Evolutionary conservation across 768 basidiomycete genomes (phyloP).

Genomic region (Exidia glandulosa): DNA sequence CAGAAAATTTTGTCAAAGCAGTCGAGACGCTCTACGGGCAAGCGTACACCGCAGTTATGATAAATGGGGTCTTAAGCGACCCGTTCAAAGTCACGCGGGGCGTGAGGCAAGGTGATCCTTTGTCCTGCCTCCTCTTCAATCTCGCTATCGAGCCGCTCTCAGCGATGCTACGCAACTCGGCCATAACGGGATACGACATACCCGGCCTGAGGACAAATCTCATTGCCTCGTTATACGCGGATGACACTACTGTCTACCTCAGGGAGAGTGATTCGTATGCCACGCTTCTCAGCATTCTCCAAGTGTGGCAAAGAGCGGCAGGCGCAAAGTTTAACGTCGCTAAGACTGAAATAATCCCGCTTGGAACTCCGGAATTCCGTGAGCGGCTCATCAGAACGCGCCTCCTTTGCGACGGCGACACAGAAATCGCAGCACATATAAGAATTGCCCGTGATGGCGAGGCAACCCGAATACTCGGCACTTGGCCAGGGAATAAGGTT

Average conservation of each 20-base stretch:
- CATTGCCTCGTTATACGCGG: constrained; percentile 26
- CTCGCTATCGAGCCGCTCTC: constrained; percentile 13
- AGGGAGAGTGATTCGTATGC: constrained; percentile 16
- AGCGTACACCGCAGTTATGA: constrained; percentile 8
- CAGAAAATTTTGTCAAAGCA: constrained; percentile 9
- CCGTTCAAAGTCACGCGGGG: constrained; percentile 8
- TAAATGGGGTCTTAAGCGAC: constrained; percentile 4
- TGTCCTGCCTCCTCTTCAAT: constrained; percentile 14
- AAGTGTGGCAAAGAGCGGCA: constrained; percentile 28
- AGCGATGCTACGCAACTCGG: background rate
- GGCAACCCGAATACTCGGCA: constrained; percentile 21
- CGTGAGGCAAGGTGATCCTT: constrained; percentile 13
- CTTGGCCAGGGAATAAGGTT: constrained; percentile 19
- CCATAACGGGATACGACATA: background rate
- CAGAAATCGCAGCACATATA: constrained; percentile 10
- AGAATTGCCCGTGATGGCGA: constrained; percentile 20
- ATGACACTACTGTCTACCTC: constrained; percentile 31
- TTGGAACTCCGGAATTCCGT: constrained; percentile 16
- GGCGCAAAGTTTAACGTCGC: constrained; percentile 29
- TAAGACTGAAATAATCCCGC: constrained; percentile 30
- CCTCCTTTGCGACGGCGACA: background rate
- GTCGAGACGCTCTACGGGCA: constrained; percentile 10
- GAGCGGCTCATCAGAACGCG: background rate
- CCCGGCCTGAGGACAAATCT: constrained; percentile 6
- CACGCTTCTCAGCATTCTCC: constrained; percentile 17